Conservation (phyloP, 2,329 filamentous ascomycete genomes). For the Penicillium rolfsii region DNA sequence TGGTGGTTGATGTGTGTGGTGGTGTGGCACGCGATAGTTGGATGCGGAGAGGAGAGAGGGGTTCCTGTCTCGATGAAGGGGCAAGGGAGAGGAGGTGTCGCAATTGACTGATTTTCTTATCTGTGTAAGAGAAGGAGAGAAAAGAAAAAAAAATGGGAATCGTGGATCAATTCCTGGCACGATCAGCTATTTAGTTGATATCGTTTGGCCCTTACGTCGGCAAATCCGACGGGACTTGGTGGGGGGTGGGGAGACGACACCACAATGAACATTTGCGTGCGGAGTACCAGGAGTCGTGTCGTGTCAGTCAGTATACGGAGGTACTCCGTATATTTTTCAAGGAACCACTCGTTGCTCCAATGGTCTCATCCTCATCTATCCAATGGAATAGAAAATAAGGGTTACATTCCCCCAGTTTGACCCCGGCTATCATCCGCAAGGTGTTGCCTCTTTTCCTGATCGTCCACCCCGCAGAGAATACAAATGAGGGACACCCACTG, state of each 20-base stretch:
- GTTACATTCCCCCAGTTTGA: background rate
- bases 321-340: background rate
- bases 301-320: background rate
- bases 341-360: background rate
- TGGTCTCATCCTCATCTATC: background rate
- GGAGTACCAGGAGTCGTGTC: too few species aligned
- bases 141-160: background rate
- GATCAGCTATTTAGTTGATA: conserved; percentile 11
- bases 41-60: too few species aligned
- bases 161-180: background rate
- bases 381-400: background rate
- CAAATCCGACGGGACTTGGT: conserved; percentile 10
- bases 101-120: background rate
- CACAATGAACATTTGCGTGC: too few species aligned
- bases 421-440: background rate
- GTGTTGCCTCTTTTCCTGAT: background rate
- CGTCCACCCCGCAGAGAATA: conserved; percentile 14
- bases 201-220: conserved; percentile 8
- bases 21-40: background rate
- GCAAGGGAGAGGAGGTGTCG: background rate
- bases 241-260: background rate
- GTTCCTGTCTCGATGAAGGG: background rate
- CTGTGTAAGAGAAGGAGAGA: background rate
- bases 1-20: conserved; percentile 1
- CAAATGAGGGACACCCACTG: conserved; percentile 8